Percentiles rank a stretch among this genome's conserved stretches.
These are phyloP conservation scores for Zygoascus hellenicus DNA, from an alignment of 1,139 yeast genomes.

Conservation along the genomic window DNA sequence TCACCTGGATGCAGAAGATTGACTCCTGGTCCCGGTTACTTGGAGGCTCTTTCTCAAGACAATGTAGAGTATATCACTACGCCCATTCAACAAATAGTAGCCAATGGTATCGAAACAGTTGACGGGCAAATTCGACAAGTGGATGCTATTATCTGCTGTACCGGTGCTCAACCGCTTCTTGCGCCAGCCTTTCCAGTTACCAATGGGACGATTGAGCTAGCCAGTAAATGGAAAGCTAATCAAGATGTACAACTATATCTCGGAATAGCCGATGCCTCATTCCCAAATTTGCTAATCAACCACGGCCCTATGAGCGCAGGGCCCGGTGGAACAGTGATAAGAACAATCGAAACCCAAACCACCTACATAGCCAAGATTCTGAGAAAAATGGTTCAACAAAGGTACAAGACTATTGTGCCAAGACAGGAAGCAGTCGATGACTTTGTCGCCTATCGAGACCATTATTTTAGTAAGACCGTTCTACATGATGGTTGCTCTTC, in stretches of 20 bases:
- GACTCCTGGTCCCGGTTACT: constrained; percentile 23
- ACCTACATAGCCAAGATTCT: constrained; percentile 22
- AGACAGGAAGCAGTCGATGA: constrained; percentile 18
- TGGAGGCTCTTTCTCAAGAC: constrained; percentile 24
- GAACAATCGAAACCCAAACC: constrained; percentile 19
- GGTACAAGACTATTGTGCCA: constrained; percentile 21
- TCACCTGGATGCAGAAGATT: constrained; percentile 21
- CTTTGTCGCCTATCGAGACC: constrained; percentile 17
- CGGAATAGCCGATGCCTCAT: constrained; percentile 24
- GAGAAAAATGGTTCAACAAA: constrained; percentile 20
- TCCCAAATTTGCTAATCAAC: constrained; percentile 24
- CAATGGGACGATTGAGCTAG: constrained; percentile 20
- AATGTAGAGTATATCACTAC: constrained; percentile 23
- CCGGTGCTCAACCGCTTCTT: constrained; percentile 23
- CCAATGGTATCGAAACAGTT: constrained; percentile 19
- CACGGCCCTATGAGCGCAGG: constrained; percentile 22
- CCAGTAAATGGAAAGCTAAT: constrained; percentile 9
- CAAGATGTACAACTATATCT: constrained; percentile 19
- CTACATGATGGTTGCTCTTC: constrained; percentile 19
- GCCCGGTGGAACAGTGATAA: constrained; percentile 22
- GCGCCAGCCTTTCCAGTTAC: constrained; percentile 22
- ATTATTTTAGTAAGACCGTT: constrained; percentile 20
- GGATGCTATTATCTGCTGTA: constrained; percentile 25
- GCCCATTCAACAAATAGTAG: constrained; percentile 16
- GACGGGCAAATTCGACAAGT: constrained; percentile 20